Conservation (phyloP, 805 yeast genomes). For the Wickerhamiella kurtzmanii region DNA sequence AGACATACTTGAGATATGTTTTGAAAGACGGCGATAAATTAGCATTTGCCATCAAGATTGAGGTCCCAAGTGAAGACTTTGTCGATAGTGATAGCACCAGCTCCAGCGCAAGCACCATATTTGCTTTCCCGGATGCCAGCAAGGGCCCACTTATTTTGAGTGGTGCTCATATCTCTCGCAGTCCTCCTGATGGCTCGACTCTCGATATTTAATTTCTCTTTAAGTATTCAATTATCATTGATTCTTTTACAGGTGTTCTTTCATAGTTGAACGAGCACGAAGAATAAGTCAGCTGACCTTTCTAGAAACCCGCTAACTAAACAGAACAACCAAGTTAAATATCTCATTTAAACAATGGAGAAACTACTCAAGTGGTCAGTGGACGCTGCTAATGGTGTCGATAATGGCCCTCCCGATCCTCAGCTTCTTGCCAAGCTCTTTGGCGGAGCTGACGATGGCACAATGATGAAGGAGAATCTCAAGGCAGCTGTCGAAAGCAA, state of each 20-base stretch:
- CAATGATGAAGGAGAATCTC: constrained; percentile 71
- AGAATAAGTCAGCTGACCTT: neutral
- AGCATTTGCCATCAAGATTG: constrained; percentile 16
- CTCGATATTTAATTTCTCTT: neutral
- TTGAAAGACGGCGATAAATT: constrained; percentile 21
- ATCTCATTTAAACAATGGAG: constrained; percentile 43
- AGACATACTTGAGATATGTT: constrained; percentile 28
- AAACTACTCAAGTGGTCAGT: constrained; percentile 86
- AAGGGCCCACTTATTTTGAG: neutral
- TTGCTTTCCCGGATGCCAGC: neutral
- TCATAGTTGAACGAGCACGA: too few species aligned
- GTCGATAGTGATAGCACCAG: neutral
- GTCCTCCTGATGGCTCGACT: neutral
- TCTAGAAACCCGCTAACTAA: too few species aligned
- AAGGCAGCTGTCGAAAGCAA: constrained; percentile 43
- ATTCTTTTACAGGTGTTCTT: neutral
- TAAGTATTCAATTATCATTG: neutral
- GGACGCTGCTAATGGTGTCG: constrained; percentile 42
- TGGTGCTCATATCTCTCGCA: neutral
- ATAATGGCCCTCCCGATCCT: constrained; percentile 53
- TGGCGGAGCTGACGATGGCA: constrained; percentile 74
- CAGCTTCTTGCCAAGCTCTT: constrained; percentile 64
- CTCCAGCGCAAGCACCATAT: too few species aligned
- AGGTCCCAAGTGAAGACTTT: neutral
- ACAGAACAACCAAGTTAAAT: neutral